Conservation (phyloP, 148 eudicot species). For the Silene conica region DNA sequence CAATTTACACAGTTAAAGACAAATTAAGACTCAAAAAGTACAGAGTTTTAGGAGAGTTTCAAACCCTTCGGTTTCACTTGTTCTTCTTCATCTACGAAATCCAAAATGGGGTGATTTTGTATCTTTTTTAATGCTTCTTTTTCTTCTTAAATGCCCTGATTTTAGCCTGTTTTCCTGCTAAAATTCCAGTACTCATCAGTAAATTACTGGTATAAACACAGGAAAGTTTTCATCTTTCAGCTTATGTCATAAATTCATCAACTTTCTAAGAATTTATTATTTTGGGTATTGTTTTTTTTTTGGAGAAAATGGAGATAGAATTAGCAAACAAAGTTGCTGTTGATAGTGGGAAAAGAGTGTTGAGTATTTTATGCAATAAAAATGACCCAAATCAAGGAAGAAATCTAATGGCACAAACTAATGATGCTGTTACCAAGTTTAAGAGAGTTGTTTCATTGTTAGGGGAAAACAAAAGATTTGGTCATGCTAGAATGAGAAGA, state of each 20-base stretch:
- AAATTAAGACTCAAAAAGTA: neutral
- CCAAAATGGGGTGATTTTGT: conserved; percentile 25
- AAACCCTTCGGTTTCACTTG: conserved; percentile 26
- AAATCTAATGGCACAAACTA: conserved; percentile 33
- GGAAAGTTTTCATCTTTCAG: too few relatives aligned
- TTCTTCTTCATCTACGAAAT: neutral
- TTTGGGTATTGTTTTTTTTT: neutral
- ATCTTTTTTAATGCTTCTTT: neutral
- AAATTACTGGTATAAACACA: too few relatives aligned
- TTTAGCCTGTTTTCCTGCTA: conserved; percentile 11
- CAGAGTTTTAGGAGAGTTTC: neutral
- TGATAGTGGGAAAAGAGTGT: conserved; percentile 37
- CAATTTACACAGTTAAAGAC: neutral
- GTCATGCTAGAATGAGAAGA: conserved; percentile 45
- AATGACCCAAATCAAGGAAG: conserved; percentile 26
- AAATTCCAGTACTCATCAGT: too few relatives aligned
- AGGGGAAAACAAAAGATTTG: conserved; percentile 22
- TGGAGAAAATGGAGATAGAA: conserved; percentile 38
- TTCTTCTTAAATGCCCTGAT: neutral
- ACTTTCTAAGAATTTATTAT: neutral
- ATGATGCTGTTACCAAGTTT: conserved; percentile 43
- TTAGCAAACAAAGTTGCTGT: conserved; percentile 48
- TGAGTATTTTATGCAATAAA: conserved; percentile 30
- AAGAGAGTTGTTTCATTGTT: conserved; percentile 46
- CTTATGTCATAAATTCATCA: neutral